Conservation (phyloP, 1,139 yeast genomes). For the Zygoascus meyerae region DNA sequence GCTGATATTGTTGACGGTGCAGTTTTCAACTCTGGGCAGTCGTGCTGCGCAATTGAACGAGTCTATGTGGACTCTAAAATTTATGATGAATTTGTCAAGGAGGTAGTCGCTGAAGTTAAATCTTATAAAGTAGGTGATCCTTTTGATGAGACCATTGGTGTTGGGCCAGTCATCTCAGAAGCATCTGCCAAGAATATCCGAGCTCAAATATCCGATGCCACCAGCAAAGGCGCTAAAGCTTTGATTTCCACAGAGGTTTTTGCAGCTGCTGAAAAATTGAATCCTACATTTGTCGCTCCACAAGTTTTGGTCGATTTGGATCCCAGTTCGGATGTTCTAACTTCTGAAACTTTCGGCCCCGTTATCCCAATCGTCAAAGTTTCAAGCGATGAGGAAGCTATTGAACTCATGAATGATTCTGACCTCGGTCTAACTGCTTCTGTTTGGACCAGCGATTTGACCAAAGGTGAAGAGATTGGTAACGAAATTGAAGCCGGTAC, state of each 20-base stretch:
- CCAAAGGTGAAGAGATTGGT: slow-evolving; percentile 56
- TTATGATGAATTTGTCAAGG: slow-evolving; percentile 61
- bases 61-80: slow-evolving; percentile 65
- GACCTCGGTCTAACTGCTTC: slow-evolving; percentile 50
- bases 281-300: slow-evolving; percentile 72
- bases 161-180: slow-evolving; percentile 77
- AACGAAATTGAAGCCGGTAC: slow-evolving; percentile 73
- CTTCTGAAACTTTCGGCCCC: slow-evolving; percentile 72
- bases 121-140: slow-evolving; percentile 58
- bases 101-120: slow-evolving; percentile 58
- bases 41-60: slow-evolving; percentile 86
- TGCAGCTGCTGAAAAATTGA: slow-evolving; percentile 34
- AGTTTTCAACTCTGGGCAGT: slow-evolving; percentile 81
- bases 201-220: slow-evolving; percentile 64
- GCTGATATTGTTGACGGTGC: slow-evolving; percentile 84
- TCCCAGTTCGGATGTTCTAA: slow-evolving; percentile 52
- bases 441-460: slow-evolving; percentile 46
- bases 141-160: slow-evolving; percentile 57
- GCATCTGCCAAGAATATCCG: slow-evolving; percentile 67
- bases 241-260: slow-evolving; percentile 64
- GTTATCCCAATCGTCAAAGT: slow-evolving; percentile 39
- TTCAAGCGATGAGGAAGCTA: slow-evolving; percentile 35
- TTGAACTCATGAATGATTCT: slow-evolving; percentile 33
- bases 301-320: slow-evolving; percentile 71
- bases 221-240: slow-evolving; percentile 61